A percentile compares a stretch with the other conserved stretches of the same genome.
These are phyloP conservation scores for Tephrocybe sp. DNA, from an alignment of 768 basidiomycete genomes.

Conservation along the genomic window DNA sequence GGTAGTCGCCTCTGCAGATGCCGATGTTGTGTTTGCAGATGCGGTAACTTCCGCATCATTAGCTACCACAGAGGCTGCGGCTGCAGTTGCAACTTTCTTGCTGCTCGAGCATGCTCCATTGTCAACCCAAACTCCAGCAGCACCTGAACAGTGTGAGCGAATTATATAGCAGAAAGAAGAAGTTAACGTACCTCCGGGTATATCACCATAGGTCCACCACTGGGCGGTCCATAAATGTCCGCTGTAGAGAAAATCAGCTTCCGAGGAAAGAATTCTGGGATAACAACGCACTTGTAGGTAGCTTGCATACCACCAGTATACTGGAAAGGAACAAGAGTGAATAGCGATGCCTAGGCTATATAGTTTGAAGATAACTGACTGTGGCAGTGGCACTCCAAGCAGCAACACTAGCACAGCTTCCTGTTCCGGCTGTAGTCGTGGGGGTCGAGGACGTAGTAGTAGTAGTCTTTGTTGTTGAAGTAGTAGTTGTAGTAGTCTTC, in stretches of 20 bases:
- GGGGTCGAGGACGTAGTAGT: too few relatives aligned
- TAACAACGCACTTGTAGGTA: too few relatives aligned
- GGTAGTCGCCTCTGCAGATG: too few relatives aligned
- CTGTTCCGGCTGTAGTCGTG: slow-evolving; percentile 20
- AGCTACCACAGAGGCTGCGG: too few relatives aligned
- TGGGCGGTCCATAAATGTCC: slow-evolving; percentile 50
- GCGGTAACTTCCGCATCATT: neutral
- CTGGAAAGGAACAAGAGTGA: slow-evolving; percentile 22
- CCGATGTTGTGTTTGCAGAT: neutral
- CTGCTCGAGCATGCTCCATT: slow-evolving; percentile 27
- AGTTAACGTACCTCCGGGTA: slow-evolving; percentile 33
- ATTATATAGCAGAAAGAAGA: too few relatives aligned
- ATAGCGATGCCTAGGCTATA: neutral
- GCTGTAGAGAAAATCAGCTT: too few relatives aligned
- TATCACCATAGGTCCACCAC: slow-evolving; percentile 42
- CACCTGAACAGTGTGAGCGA: too few relatives aligned
- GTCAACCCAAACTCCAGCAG: slow-evolving; percentile 33
- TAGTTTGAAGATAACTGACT: slow-evolving; percentile 28
- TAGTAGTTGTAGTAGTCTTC: slow-evolving; percentile 2
- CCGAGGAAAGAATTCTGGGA: too few relatives aligned
- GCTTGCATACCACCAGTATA: slow-evolving; percentile 43
- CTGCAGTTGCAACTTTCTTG: too few relatives aligned
- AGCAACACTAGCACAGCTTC: slow-evolving; percentile 41
- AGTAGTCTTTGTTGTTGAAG: too few relatives aligned
- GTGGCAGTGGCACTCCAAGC: slow-evolving; percentile 39